A percentile compares a stretch with the other conserved stretches of the same genome.
phyloP scores from a whole-genome alignment of 2,329 filamentous ascomycete species.

The Monilinia aucupariae region DNA sequence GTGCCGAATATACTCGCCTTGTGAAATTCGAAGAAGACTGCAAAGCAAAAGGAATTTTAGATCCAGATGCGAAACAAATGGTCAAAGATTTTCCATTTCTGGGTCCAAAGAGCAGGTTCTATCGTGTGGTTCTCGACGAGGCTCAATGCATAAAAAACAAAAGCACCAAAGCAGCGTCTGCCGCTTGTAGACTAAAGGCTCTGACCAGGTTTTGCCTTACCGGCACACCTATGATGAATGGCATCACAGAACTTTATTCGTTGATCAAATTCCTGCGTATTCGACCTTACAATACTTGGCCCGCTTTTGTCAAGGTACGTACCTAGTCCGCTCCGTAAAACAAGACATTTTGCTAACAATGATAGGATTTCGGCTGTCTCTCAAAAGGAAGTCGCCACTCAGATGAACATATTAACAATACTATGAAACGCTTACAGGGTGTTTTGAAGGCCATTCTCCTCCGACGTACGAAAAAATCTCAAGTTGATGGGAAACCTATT shows the following conservation, averaged over 20 bases:
- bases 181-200: slow-evolving; percentile 53
- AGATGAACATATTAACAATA: slow-evolving; percentile 34
- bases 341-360: slow-evolving; percentile 13
- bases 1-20: slow-evolving; percentile 59
- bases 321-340: slow-evolving; percentile 19
- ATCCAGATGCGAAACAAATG: slow-evolving; percentile 38
- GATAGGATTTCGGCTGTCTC: slow-evolving; percentile 30
- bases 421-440: slow-evolving; percentile 67
- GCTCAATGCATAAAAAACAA: slow-evolving; percentile 78
- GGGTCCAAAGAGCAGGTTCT: slow-evolving; percentile 56
- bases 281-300: slow-evolving; percentile 63
- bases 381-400: slow-evolving; percentile 25
- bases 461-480: slow-evolving; percentile 73
- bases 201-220: slow-evolving; percentile 68
- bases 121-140: slow-evolving; percentile 71
- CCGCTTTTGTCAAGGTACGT: slow-evolving; percentile 54
- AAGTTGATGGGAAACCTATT: slow-evolving; percentile 74
- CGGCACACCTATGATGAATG: slow-evolving; percentile 87
- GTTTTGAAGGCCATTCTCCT: slow-evolving; percentile 76
- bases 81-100: slow-evolving; percentile 42
- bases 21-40: slow-evolving; percentile 41
- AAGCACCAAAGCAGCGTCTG: slow-evolving; percentile 55
- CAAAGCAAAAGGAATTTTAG: slow-evolving; percentile 19
- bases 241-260: slow-evolving; percentile 69
- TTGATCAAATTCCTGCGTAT: slow-evolving; percentile 73